These are phyloP conservation scores for Coix lacrymajobi DNA, from an alignment of 176 grass and related monocot genomes.

Conservation along the genomic window DNA sequence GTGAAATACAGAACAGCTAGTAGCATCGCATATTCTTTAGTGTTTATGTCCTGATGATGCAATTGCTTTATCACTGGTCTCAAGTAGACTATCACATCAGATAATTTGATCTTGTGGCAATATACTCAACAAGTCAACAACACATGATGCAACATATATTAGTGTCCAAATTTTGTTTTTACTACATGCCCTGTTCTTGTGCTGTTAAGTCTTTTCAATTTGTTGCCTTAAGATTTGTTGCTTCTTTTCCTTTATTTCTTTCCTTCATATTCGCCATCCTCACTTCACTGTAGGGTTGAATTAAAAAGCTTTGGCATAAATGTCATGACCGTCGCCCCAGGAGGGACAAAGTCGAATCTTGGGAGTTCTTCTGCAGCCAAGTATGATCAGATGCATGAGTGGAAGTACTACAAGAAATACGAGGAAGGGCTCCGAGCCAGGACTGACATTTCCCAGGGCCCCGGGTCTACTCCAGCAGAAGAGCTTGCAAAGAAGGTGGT, in stretches of 20 bases:
- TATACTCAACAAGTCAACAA: background rate
- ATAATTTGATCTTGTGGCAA: background rate
- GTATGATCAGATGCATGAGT: constrained; percentile 58
- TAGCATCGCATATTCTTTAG: background rate
- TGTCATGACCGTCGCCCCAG: constrained; percentile 75
- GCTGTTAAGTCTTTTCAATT: background rate
- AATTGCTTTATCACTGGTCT: background rate
- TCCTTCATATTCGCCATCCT: background rate
- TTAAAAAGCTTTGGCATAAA: constrained; percentile 68
- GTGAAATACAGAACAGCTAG: background rate
- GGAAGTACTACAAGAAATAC: constrained; percentile 83
- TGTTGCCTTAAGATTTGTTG: background rate
- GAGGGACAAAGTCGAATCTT: constrained; percentile 75
- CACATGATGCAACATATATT: background rate
- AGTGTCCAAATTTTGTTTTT: background rate
- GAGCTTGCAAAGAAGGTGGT: constrained; percentile 73
- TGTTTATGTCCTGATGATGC: background rate
- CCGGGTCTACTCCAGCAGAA: constrained; percentile 46
- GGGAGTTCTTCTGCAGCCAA: constrained; percentile 55
- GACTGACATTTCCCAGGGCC: constrained; percentile 59
- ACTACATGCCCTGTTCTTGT: background rate
- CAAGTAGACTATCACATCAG: background rate
- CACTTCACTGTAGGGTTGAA: constrained; percentile 53
- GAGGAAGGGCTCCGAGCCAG: constrained; percentile 59
- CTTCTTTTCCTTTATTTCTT: background rate